Evolutionary conservation across 148 eudicot genomes (phyloP).

Genomic region (Persicaria tinctoria): DNA sequence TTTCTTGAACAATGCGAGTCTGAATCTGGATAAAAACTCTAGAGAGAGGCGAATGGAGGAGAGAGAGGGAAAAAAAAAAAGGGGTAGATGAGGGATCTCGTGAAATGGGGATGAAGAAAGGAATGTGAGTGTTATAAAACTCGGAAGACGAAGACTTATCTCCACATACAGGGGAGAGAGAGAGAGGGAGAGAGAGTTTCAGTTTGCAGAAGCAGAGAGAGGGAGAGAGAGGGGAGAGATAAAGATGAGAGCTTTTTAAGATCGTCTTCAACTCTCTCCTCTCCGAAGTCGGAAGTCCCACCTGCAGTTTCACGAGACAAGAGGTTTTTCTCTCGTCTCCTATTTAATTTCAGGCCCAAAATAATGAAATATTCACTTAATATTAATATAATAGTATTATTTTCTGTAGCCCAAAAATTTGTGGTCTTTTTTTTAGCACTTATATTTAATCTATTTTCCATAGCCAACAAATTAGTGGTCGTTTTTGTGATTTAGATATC

Average conservation of each 20-base stretch:
- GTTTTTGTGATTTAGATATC: too few species aligned
- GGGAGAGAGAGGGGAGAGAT: neutral
- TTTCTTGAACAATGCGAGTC: slow-evolving; percentile 10
- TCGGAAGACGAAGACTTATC: neutral
- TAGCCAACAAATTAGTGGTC: too few species aligned
- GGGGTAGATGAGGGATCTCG: slow-evolving; percentile 43
- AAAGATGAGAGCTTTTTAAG: neutral
- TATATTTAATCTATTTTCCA: too few species aligned
- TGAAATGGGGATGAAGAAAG: slow-evolving; percentile 39
- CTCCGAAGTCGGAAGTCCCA: neutral
- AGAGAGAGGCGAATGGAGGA: neutral
- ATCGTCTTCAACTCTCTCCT: neutral
- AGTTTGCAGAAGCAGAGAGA: neutral
- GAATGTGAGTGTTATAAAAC: slow-evolving; percentile 22
- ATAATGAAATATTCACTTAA: too few species aligned
- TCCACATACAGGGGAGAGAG: neutral
- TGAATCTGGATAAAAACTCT: slow-evolving; percentile 3
- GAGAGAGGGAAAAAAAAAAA: neutral
- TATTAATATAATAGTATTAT: too few species aligned
- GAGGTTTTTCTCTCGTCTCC: too few species aligned
- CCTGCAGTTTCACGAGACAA: too few species aligned
- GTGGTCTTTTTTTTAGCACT: too few species aligned
- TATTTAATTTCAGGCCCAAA: too few species aligned
- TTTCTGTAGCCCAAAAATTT: too few species aligned
- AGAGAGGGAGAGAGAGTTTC: neutral